Evolutionary conservation across 2,329 filamentous ascomycete genomes (phyloP).

Genomic region (Tolypocladium sp.): DNA sequence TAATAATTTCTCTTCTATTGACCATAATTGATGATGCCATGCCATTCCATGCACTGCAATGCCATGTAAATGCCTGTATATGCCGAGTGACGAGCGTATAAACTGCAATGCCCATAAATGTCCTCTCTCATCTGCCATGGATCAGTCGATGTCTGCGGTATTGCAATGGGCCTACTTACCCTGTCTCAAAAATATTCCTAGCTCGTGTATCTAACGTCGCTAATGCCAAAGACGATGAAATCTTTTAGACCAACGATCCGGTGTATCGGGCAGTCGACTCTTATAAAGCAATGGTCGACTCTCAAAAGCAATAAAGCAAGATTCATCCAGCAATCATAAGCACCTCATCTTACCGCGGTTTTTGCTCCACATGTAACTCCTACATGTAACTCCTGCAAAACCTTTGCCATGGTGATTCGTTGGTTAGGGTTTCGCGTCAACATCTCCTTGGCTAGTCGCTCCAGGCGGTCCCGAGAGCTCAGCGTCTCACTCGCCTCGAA

Average conservation of each 20-base stretch:
- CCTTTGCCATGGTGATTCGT: conserved; percentile 44
- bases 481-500: conserved; percentile 37
- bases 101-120: too few species aligned
- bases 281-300: background rate
- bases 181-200: background rate
- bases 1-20: background rate
- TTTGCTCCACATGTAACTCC: conserved; percentile 18
- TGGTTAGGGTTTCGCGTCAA: conserved; percentile 39
- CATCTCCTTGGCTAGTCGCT: conserved; percentile 45
- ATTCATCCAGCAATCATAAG: background rate
- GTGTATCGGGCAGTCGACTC: background rate
- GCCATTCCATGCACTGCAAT: background rate
- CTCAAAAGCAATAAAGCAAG: background rate
- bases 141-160: background rate
- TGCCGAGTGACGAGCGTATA: background rate
- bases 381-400: conserved; percentile 34
- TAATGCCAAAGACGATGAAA: background rate
- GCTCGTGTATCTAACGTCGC: background rate
- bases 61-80: background rate
- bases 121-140: background rate
- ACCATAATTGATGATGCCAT: background rate
- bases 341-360: conserved; percentile 1
- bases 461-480: conserved; percentile 36
- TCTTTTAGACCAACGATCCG: background rate
- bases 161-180: background rate